Evolutionary conservation across 176 grass and related monocot genomes (phyloP), one percentile per base, ranked within the genome.

Genomic region (Guadua angustifolia): DNA sequence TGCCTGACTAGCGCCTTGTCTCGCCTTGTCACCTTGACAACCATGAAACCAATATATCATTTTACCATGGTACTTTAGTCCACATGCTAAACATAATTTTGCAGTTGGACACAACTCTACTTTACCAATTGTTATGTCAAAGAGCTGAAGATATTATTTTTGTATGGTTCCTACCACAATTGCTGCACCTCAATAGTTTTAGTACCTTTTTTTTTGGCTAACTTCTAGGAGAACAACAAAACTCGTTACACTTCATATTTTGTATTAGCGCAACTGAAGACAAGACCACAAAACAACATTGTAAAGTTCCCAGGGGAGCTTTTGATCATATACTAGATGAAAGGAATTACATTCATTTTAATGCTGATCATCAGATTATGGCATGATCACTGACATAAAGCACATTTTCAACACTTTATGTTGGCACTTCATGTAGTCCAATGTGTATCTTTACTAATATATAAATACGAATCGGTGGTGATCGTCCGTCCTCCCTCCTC

Each of bases 121-220:
- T 77, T 35, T 38, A 66, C 61, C 18, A 64, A 78, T 58, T 63
- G 58, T 13, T 47, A 63, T 63, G 40, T 63, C 75, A 78, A 44
- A 64, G 58, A 79, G 59, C 5, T 78, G 58, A 63, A 64, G 9
- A 78, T 49, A 62, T 47, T 47, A 16, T 64, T 42, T 63, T 64
- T 59, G 35, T 77, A 13, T 69, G 65, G 80, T 82, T 60, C 52
- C 53, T 82, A 71, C 45, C 63, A 62, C 56, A 66, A 14, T 18
- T 64, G 16, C 18, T 26, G 17, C 56, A 57, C n/a, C 35, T 32
- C 50, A 32, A 44, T 42, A 70, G 22, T 59, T 45, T 71, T 82
- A 82, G 22, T 40, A 61, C 39, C 29, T 29, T 29, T 62, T 29
- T 62, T 74, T 38, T 76, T 76, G 29, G n/a, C 36, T 61, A 62